These are phyloP conservation scores for Rhodomyrtus psidioides DNA, from an alignment of 441 rosid species.

Conservation along the genomic window DNA sequence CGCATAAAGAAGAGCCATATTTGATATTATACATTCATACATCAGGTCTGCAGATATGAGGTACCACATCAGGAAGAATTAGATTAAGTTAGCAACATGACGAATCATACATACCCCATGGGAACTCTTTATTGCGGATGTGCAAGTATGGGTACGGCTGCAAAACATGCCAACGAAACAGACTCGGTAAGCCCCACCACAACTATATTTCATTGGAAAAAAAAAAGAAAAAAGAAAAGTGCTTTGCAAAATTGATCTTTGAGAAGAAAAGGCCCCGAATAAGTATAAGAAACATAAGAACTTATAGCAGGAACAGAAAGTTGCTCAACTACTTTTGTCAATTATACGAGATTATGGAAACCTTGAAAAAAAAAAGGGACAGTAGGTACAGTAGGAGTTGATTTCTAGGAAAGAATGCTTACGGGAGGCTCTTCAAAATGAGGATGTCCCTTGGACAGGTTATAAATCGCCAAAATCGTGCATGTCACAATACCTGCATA, in stretches of 20 bases:
- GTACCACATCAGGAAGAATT: background rate
- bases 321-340: background rate
- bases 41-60: background rate
- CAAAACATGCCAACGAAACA: background rate
- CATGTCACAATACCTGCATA: constrained; percentile 65
- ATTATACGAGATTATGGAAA: background rate
- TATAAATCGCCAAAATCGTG: constrained; percentile 35
- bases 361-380: background rate
- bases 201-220: background rate
- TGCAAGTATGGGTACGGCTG: constrained; percentile 81
- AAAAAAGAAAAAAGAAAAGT: background rate
- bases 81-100: background rate
- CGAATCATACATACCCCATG: constrained; percentile 66
- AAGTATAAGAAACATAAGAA: background rate
- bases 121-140: constrained; percentile 94
- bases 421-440: constrained; percentile 83
- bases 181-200: background rate
- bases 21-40: background rate
- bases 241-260: background rate
- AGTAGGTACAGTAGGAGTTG: background rate
- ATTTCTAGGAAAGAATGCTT: constrained; percentile 18
- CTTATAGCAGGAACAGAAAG: background rate
- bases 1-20: background rate
- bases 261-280: background rate
- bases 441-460: constrained; percentile 71